Conservation (phyloP, 2,329 filamentous ascomycete genomes). For the Calonectria multiphialidica region DNA sequence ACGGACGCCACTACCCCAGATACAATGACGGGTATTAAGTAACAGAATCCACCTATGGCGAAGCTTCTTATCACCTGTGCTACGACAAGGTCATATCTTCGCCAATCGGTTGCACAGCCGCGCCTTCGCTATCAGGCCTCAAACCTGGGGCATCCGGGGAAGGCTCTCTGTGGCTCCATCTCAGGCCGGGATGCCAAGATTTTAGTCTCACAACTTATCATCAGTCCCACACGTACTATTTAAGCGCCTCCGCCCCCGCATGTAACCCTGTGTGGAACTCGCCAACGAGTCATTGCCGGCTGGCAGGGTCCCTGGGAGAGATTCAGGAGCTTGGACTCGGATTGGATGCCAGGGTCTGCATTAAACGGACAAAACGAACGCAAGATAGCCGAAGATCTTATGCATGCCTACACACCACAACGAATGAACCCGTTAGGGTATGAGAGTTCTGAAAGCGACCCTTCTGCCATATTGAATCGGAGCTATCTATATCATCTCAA, state of each 20-base stretch:
- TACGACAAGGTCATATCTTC: background rate
- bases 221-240: background rate
- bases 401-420: background rate
- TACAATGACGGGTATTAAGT: background rate
- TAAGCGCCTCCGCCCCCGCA: background rate
- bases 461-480: background rate
- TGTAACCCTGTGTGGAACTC: background rate
- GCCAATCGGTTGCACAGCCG: background rate
- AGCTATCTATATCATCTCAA: background rate
- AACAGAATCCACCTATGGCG: background rate
- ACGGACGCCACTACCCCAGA: background rate
- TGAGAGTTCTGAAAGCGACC: background rate
- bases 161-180: background rate
- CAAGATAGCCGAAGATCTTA: background rate
- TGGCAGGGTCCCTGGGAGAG: background rate
- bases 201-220: background rate
- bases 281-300: background rate
- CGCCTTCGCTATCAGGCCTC: background rate
- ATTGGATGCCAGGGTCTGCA: background rate
- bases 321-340: background rate
- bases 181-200: background rate
- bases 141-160: background rate
- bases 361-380: background rate
- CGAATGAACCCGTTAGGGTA: background rate
- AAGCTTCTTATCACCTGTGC: background rate